Percentiles rank a stretch among this genome's conserved stretches.
Evolutionary conservation across 2,329 filamentous ascomycete genomes (phyloP).

Genomic region (Colletotrichum plurivorum): DNA sequence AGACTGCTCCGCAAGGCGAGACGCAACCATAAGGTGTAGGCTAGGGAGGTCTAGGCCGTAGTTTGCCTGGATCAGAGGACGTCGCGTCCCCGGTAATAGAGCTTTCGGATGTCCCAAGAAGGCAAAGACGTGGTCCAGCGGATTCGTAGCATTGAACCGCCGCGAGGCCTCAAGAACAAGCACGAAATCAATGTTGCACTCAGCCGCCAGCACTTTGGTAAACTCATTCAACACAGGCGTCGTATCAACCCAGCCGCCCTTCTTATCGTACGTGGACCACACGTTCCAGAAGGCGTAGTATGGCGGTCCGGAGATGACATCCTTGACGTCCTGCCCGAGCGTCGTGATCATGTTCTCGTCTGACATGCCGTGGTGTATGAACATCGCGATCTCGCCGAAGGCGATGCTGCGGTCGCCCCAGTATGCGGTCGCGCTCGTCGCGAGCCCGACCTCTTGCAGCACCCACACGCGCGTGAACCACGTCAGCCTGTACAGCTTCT

Average conservation of each 20-base stretch:
- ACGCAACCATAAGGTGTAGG: neutral
- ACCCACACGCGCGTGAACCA: conserved; percentile 12
- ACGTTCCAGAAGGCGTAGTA: conserved; percentile 18
- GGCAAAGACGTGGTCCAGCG: conserved; percentile 9
- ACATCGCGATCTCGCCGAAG: conserved; percentile 1
- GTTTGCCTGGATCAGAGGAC: conserved; percentile 2
- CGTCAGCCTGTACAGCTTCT: neutral
- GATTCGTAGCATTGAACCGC: conserved; percentile 3
- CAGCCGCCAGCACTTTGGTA: neutral
- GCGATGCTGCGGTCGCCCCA: conserved; percentile 10
- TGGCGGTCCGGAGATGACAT: neutral
- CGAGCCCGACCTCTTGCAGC: conserved; percentile 7
- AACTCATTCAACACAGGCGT: neutral
- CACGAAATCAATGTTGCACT: conserved; percentile 3
- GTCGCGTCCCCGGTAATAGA: neutral
- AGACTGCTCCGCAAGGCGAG: neutral
- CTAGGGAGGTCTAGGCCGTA: neutral
- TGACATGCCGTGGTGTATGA: neutral
- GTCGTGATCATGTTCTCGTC: neutral
- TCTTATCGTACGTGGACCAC: conserved; percentile 18
- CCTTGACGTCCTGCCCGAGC: neutral
- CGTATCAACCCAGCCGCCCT: neutral
- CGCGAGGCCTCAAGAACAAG: conserved; percentile 9
- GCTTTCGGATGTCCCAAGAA: conserved; percentile 11
- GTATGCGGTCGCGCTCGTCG: neutral